These are phyloP conservation scores for Daldinia bambusicola DNA, from an alignment of 495 filamentous ascomycete genomes.

Conservation along the genomic window DNA sequence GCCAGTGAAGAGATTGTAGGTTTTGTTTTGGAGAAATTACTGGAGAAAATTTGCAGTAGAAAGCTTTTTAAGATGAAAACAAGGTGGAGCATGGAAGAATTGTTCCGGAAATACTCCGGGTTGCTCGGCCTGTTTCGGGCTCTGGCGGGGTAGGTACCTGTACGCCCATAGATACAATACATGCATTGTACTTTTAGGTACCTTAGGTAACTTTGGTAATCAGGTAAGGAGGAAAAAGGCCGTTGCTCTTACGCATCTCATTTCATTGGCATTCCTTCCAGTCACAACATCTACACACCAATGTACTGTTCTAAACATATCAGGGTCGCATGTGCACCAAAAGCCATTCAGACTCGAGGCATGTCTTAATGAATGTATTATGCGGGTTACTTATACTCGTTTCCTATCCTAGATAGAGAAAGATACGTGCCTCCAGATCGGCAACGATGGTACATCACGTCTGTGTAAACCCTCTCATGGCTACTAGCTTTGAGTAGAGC, in stretches of 20 bases:
- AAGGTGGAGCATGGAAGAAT: not conserved
- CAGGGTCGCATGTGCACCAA: too few relatives aligned
- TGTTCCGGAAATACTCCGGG: conserved; percentile 2
- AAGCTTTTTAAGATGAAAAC: not conserved
- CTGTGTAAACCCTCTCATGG: not conserved
- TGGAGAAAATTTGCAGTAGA: not conserved
- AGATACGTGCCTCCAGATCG: conserved; percentile 6
- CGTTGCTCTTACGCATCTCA: too few relatives aligned
- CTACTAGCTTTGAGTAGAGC: not conserved
- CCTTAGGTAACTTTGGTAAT: too few relatives aligned
- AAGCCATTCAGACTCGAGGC: too few relatives aligned
- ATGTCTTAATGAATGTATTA: conserved; percentile 19
- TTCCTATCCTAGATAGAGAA: conserved; percentile 1
- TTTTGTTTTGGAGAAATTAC: not conserved
- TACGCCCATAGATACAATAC: too few relatives aligned
- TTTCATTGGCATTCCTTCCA: too few relatives aligned
- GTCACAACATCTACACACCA: too few relatives aligned
- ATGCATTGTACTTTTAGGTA: too few relatives aligned
- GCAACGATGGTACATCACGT: not conserved
- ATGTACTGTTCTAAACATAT: too few relatives aligned
- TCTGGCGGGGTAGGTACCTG: too few relatives aligned
- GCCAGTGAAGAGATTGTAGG: not conserved
- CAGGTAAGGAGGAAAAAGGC: not conserved
- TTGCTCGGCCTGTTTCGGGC: not conserved
- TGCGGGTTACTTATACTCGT: not conserved